These are phyloP conservation scores for Oryza nivara DNA, from an alignment of 176 grass and related monocot genomes.

Conservation along the genomic window DNA sequence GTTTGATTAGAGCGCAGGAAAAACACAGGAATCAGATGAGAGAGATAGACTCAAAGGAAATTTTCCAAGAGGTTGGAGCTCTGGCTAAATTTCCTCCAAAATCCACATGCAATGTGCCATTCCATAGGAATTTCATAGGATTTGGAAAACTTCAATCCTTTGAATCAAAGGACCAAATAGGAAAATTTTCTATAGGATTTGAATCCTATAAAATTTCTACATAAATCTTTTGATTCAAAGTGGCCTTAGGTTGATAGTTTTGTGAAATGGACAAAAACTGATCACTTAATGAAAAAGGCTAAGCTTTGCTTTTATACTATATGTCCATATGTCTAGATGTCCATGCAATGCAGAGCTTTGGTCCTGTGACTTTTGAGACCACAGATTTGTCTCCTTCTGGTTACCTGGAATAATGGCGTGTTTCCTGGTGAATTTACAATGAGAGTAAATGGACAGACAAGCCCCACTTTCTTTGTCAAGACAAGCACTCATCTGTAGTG, in stretches of 20 bases:
- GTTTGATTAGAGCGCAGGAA: too few relatives aligned
- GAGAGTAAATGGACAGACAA: neutral
- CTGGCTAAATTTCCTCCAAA: too few relatives aligned
- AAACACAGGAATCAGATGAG: too few relatives aligned
- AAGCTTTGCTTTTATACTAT: constrained; percentile 15
- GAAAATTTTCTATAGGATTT: too few relatives aligned
- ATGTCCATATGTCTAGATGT: neutral
- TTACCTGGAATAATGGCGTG: constrained; percentile 26
- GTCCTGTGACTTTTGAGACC: constrained; percentile 7
- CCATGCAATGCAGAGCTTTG: constrained; percentile 11
- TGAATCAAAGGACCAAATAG: too few relatives aligned
- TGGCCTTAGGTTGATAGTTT: neutral
- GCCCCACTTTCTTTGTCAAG: neutral
- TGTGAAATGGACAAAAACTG: neutral
- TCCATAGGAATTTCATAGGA: too few relatives aligned
- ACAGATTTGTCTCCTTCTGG: neutral
- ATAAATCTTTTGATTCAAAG: too few relatives aligned
- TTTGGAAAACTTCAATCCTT: too few relatives aligned
- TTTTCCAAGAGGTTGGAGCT: too few relatives aligned
- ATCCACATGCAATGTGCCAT: too few relatives aligned
- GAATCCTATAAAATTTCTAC: too few relatives aligned
- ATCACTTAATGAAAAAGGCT: neutral
- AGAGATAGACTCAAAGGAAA: too few relatives aligned
- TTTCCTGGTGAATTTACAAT: constrained; percentile 29
- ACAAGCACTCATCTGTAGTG: constrained; percentile 12